Percentiles rank a stretch among this genome's conserved stretches.
These are phyloP conservation scores for Medicago truncatula DNA, from an alignment of 306 rosid species.

Conservation along the genomic window DNA sequence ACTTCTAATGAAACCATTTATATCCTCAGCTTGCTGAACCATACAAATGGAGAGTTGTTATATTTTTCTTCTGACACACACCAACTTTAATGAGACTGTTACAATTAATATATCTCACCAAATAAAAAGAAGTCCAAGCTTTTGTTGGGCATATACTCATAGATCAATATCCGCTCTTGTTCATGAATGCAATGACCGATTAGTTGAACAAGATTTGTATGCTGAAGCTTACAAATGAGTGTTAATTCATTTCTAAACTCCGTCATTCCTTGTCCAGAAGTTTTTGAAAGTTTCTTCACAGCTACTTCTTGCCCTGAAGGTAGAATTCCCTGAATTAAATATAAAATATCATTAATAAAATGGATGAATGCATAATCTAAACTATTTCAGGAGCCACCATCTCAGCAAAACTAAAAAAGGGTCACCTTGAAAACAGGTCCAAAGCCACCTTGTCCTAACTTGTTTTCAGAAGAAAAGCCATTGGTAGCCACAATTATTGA, in stretches of 20 bases:
- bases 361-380: neutral
- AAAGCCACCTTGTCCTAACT: slow-evolving; percentile 51
- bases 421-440: slow-evolving; percentile 49
- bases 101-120: slow-evolving; percentile 35
- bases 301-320: slow-evolving; percentile 42
- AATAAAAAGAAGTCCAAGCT: slow-evolving; percentile 46
- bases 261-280: slow-evolving; percentile 36
- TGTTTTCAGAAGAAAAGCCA: slow-evolving; percentile 32
- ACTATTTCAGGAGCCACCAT: too few species aligned
- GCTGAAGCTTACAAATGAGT: slow-evolving; percentile 46
- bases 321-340: slow-evolving; percentile 35
- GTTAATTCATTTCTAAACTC: slow-evolving; percentile 50
- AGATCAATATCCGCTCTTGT: slow-evolving; percentile 41
- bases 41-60: too few species aligned
- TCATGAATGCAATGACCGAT: slow-evolving; percentile 41
- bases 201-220: slow-evolving; percentile 40
- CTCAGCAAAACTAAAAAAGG: neutral
- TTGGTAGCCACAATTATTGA: slow-evolving; percentile 43
- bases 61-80: too few species aligned
- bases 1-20: too few species aligned
- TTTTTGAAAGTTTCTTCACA: slow-evolving; percentile 46
- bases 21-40: too few species aligned
- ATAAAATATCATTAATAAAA: neutral
- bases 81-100: too few species aligned
- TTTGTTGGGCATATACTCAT: slow-evolving; percentile 46